Base-by-base conservation (phyloP, 257 asterid species). In the Lithospermum erythrorhizon region DNA sequence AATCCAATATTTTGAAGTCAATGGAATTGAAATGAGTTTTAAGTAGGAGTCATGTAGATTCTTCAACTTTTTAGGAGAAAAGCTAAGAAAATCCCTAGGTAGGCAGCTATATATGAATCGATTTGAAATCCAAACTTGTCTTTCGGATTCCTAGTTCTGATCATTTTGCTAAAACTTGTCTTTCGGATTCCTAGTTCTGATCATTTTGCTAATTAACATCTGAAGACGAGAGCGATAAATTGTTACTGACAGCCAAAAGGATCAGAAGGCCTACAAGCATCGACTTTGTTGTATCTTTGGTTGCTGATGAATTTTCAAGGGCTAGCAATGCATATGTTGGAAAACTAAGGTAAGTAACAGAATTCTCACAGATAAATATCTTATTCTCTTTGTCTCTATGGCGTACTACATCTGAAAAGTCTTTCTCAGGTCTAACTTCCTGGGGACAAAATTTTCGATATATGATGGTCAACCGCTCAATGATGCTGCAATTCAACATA, bases 241-340 rank as follows among this genome's bases (percentile, higher is more conserved):
- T 90, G 66, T 62, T 90, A 72, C 58, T 90, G 69, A 90, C 90
- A 5, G 96, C 97, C 41, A 90, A 86, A 74, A 85, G 70, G 80
- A 68, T 79, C 60, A 78, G 95, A 78, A 77, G 90, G 82, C 83
- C 96, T 54, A 76, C 96, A 13, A 85, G 95, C 83, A 90, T 94
- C 1, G 90, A 87, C 61, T 90, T 90, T 20, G 72, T 90, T 52
- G 73, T 87, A 65, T 90, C 97, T n/a, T 78, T 87, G 75, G 94
- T 85, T 57, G 83, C 85, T 0, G 94, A 81, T 56, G 95, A 85
- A 58, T 90, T 87, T 75, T 90, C 95, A 65, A 86, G 94, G 64
- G 95, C 89, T 75, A 87, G 97, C 94, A 83, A 76, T 73, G 74
- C 89, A 45, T 85, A 85, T 66, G 86, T 90, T 30, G 97, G 97